A percentile compares a stretch with the other conserved stretches of the same genome.
phyloP scores from a whole-genome alignment of 805 yeast genomes.

The Saturnispora silvae region DNA sequence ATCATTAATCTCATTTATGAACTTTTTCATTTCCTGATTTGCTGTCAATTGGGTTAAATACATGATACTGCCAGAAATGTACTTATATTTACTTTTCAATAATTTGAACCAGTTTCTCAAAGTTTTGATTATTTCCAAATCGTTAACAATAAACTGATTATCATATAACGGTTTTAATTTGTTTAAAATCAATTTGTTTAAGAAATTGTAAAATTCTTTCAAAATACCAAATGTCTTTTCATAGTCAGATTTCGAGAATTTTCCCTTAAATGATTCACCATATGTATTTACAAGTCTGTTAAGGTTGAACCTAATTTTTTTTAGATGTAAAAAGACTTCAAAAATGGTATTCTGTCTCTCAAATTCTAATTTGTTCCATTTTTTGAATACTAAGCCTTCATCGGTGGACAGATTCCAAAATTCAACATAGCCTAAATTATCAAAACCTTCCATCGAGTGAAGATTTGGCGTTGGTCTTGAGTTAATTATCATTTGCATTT shows the following conservation, averaged over 20 bases:
- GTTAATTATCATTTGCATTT: conserved; percentile 18
- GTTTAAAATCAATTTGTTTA: conserved; percentile 19
- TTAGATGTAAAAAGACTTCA: conserved; percentile 20
- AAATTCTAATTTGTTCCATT: conserved; percentile 22
- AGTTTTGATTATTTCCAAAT: conserved; percentile 17
- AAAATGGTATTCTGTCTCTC: conserved; percentile 23
- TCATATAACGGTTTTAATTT: conserved; percentile 23
- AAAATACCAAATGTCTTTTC: conserved; percentile 23
- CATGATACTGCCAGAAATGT: conserved; percentile 22
- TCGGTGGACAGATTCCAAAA: conserved; percentile 23
- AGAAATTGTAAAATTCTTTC: conserved; percentile 16
- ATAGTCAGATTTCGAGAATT: conserved; percentile 17
- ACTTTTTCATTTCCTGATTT: conserved; percentile 18
- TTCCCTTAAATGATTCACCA: conserved; percentile 18
- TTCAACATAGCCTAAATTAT: conserved; percentile 18
- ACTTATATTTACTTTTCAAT: conserved; percentile 19
- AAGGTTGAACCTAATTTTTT: conserved; percentile 20
- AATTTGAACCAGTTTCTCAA: conserved; percentile 20
- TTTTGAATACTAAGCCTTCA: conserved; percentile 15
- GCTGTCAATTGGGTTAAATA: conserved; percentile 22
- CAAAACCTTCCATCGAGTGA: conserved; percentile 18
- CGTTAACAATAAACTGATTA: conserved; percentile 21
- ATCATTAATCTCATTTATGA: conserved; percentile 15
- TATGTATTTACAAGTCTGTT: conserved; percentile 21
- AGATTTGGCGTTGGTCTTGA: conserved; percentile 19